A percentile compares a stretch with the other conserved stretches of the same genome.
phyloP scores from a whole-genome alignment of 1,284 basidiomycete genomes.

The Rhizopogon parksii region DNA sequence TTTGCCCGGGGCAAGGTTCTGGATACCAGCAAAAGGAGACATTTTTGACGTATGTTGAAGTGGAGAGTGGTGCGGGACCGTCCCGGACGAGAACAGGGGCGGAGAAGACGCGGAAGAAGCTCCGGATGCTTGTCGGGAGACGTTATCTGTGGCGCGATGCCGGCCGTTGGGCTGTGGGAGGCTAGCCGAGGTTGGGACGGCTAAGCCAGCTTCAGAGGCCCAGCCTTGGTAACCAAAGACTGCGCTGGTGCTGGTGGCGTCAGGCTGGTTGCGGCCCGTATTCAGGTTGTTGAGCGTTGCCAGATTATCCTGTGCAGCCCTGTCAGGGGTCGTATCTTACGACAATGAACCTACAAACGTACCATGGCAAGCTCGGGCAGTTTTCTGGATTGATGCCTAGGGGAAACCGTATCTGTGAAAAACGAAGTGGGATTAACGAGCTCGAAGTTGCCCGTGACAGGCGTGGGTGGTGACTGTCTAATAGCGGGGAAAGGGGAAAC shows the following conservation, averaged over 20 bases:
- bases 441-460: slow-evolving; percentile 20
- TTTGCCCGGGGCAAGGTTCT: slow-evolving; percentile 20
- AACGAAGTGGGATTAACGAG: slow-evolving; percentile 24
- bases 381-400: slow-evolving; percentile 22
- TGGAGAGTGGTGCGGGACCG: slow-evolving; percentile 24
- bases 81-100: slow-evolving; percentile 12
- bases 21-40: slow-evolving; percentile 18
- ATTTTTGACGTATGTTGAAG: slow-evolving; percentile 18
- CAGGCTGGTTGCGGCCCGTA: slow-evolving; percentile 18
- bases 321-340: not conserved
- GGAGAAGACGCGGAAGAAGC: slow-evolving; percentile 20
- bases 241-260: slow-evolving; percentile 5
- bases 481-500: slow-evolving; percentile 25
- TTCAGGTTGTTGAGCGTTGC: slow-evolving; percentile 23
- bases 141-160: slow-evolving; percentile 23
- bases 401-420: slow-evolving; percentile 16
- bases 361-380: slow-evolving; percentile 28
- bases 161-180: slow-evolving; percentile 10
- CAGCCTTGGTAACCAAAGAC: slow-evolving; percentile 23
- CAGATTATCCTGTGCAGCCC: slow-evolving; percentile 19
- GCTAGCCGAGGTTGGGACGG: slow-evolving; percentile 6
- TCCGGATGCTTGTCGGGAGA: slow-evolving; percentile 24
- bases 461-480: slow-evolving; percentile 19
- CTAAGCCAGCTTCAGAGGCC: slow-evolving; percentile 27
- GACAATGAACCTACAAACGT: slow-evolving; percentile 5